These are phyloP conservation scores for Amanita muscaria DNA, from an alignment of 768 basidiomycete species.

Conservation along the genomic window DNA sequence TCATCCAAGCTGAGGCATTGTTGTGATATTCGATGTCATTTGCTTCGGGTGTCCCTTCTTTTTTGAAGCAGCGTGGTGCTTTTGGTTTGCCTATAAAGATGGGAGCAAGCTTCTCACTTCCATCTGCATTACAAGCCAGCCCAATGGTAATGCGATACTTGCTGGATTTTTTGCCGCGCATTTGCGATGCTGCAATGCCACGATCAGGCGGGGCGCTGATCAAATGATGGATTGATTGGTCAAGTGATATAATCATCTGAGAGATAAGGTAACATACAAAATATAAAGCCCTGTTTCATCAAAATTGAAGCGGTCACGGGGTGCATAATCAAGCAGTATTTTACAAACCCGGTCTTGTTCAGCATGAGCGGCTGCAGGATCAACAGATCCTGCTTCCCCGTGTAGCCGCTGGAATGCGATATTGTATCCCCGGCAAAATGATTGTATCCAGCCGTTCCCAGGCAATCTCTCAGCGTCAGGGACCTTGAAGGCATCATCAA, in stretches of 20 bases:
- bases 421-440: not conserved
- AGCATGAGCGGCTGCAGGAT: constrained; percentile 13
- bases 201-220: constrained; percentile 18
- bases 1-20: no score
- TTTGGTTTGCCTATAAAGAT: no score
- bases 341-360: constrained; percentile 13
- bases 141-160: constrained; percentile 21
- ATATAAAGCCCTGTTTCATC: constrained; percentile 18
- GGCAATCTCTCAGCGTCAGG: constrained; percentile 1
- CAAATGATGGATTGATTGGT: not conserved
- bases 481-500: not conserved
- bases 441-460: not conserved
- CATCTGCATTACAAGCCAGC: constrained; percentile 22
- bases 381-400: constrained; percentile 23
- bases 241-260: not conserved
- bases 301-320: constrained; percentile 18
- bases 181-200: constrained; percentile 21
- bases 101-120: constrained; percentile 26
- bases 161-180: constrained; percentile 25
- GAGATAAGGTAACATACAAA: constrained; percentile 3
- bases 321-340: constrained; percentile 14
- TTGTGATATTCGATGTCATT: no score
- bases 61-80: no score
- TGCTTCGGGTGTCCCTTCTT: no score
- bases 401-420: constrained; percentile 10